Evolutionary conservation across 768 basidiomycete genomes (phyloP).

Genomic region (Hortiboletus flavorubellus): DNA sequence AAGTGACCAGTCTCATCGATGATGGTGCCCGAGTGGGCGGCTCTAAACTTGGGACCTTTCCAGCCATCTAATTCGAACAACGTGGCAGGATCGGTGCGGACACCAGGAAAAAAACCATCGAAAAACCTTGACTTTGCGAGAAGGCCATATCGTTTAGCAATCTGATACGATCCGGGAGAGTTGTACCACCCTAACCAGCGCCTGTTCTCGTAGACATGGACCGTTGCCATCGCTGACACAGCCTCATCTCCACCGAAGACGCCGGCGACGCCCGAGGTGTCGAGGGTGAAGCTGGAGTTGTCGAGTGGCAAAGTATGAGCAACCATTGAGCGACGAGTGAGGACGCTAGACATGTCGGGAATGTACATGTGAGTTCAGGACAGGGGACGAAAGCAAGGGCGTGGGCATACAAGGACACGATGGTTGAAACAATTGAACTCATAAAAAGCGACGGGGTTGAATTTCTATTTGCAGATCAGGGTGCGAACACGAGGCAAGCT

Average conservation of each 20-base stretch:
- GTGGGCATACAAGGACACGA: constrained; percentile 4
- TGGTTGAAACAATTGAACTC: background rate
- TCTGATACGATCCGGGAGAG: constrained; percentile 34
- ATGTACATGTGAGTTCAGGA: constrained; percentile 21
- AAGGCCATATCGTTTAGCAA: constrained; percentile 33
- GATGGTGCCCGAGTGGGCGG: constrained; percentile 31
- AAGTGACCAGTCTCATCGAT: constrained; percentile 32
- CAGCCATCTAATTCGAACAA: constrained; percentile 31
- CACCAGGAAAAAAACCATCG: constrained; percentile 34
- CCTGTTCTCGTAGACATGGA: constrained; percentile 34
- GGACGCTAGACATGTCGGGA: constrained; percentile 13
- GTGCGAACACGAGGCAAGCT: background rate
- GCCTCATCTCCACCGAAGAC: constrained; percentile 39
- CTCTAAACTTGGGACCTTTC: constrained; percentile 33
- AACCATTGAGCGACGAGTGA: constrained; percentile 15
- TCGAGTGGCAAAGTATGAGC: constrained; percentile 12
- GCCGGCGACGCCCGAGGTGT: constrained; percentile 35
- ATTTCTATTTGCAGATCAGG: constrained; percentile 5
- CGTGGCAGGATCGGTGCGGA: constrained; percentile 30
- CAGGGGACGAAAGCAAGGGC: background rate
- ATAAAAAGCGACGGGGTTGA: background rate
- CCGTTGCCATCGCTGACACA: constrained; percentile 36
- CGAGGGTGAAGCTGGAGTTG: constrained; percentile 24
- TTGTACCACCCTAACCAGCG: constrained; percentile 39
- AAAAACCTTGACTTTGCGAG: constrained; percentile 35